Percentiles rank a stretch among this genome's conserved stretches.
These are phyloP conservation scores for Cutaneotrichosporon sp. DNA, from an alignment of 1,284 basidiomycete species.

Conservation along the genomic window DNA sequence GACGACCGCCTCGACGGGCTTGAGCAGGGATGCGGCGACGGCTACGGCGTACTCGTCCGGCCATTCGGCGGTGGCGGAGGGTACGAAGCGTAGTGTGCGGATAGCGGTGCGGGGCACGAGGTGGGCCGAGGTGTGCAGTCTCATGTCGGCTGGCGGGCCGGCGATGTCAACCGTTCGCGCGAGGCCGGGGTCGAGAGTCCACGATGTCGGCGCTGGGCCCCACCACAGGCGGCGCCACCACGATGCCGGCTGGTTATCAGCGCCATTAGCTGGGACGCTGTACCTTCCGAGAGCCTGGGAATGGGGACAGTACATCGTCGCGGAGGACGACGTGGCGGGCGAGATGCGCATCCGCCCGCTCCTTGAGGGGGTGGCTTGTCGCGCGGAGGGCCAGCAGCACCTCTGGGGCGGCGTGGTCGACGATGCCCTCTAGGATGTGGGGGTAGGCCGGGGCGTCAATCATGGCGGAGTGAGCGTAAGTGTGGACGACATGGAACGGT, in stretches of 20 bases:
- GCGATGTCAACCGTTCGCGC: neutral
- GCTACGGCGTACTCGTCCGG: slow-evolving; percentile 5
- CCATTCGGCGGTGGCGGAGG: neutral
- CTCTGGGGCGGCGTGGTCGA: neutral
- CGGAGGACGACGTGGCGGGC: neutral
- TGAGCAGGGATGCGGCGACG: neutral
- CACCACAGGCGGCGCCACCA: slow-evolving; percentile 5
- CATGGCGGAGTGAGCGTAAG: neutral
- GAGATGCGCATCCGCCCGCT: neutral
- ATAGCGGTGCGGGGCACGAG: neutral
- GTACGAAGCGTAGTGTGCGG: neutral
- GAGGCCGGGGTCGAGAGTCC: neutral
- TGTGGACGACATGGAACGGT: neutral
- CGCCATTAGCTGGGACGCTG: neutral
- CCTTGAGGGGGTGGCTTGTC: neutral
- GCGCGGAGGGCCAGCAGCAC: neutral
- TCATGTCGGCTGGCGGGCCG: neutral
- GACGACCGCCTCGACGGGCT: neutral
- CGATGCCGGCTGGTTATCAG: neutral
- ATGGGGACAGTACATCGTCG: neutral
- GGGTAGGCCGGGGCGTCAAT: neutral
- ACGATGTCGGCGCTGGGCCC: neutral
- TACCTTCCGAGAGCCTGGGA: neutral
- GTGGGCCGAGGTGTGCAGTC: neutral
- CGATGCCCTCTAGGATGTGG: neutral